These are phyloP conservation scores for Trifolium subterraneum DNA, from an alignment of 306 rosid species.

Conservation along the genomic window DNA sequence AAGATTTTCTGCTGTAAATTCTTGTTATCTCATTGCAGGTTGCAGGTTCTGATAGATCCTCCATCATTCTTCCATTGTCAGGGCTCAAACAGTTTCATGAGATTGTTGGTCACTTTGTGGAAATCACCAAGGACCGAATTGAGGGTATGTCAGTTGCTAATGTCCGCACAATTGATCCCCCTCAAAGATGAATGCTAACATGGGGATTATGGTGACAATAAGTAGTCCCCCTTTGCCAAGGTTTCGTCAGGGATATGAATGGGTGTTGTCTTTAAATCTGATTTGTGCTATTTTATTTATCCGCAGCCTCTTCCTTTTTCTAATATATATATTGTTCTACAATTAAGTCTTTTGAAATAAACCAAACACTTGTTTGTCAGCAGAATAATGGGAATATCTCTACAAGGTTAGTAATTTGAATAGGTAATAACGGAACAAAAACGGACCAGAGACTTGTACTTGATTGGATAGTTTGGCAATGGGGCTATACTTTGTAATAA, in stretches of 20 bases:
- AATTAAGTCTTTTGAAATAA: conserved; percentile 73
- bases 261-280: conserved; percentile 57
- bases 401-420: conserved; percentile 51
- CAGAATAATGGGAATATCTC: conserved; percentile 58
- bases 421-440: conserved; percentile 59
- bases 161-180: conserved; percentile 94
- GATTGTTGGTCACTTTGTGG: conserved; percentile 97
- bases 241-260: conserved; percentile 50
- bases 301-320: conserved; percentile 43
- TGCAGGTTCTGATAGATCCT: conserved; percentile 97
- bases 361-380: conserved; percentile 64
- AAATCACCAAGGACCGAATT: conserved; percentile 91
- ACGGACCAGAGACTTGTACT: conserved; percentile 49
- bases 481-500: conserved; percentile 59
- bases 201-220: conserved; percentile 51
- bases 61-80: conserved; percentile 96
- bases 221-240: conserved; percentile 53
- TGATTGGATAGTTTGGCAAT: conserved; percentile 59
- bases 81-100: conserved; percentile 98
- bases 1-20: conserved; percentile 41
- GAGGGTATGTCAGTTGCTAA: conserved; percentile 95
- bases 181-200: conserved; percentile 73
- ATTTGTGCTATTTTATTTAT: conserved; percentile 51
- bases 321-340: conserved; percentile 49
- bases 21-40: conserved; percentile 67